Evolutionary conservation across 2,329 filamentous ascomycete genomes (phyloP), one percentile per base, ranked within the genome.

Genomic region (Aspergillus sp.): DNA sequence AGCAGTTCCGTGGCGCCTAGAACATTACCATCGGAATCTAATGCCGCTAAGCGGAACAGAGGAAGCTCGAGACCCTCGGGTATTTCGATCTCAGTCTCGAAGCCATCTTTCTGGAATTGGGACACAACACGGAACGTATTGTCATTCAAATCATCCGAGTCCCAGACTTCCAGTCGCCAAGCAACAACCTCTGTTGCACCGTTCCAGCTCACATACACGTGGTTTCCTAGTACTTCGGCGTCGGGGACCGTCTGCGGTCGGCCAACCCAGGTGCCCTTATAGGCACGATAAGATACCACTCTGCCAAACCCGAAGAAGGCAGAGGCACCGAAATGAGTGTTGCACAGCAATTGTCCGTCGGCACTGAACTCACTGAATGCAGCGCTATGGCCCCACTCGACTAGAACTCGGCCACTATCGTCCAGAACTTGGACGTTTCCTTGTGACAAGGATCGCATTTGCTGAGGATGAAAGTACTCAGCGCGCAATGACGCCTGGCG

Each of bases 231-330:
- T 72, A 77, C 59, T 4, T 57, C 63, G 9, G 63, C 64, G 1
- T 60, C 59, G 4, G 69, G 68, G 3, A 48, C 51, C 17, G 77
- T 80, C n/a, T 71, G 74, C 0, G 84, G 83, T 10, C 74, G 69
- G 0, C 81, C 83, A 3, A 78, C 77, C 83, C 85, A 88, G 57
- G 80, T 74, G 63, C 78, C 81, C 66, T 83, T 84, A 70, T 82
- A 82, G 2, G 79, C 80, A 32, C 85, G 80, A 65, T 87, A 88
- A 55, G 81, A 84, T 66, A 82, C 79, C 2, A 83, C 79, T 15
- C 69, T 63, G 2, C 68, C 69, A 32, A 70, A 66, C 66, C 74
- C 50, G 70, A 68, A 70, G 70, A 65, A 70, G 68, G 59, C 70
- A 72, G 62, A 79, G 58, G 55, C 69, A 50, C 66, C 78, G 66